Base-by-base conservation (phyloP, 352 stramenopile species). In the Peronospora belbahrii region DNA sequence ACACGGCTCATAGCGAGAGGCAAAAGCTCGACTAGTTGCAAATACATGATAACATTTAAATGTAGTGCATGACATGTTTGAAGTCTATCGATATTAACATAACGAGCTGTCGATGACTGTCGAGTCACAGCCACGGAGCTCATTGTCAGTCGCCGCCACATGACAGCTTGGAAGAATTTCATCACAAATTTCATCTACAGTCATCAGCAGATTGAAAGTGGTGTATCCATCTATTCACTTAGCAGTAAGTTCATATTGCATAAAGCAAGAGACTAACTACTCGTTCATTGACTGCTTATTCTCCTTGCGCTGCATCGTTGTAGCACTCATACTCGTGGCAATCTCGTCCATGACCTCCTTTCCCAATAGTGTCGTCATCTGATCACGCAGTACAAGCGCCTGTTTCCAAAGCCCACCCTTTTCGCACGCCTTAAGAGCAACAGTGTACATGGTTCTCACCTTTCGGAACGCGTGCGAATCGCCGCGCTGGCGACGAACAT, bases 341-440 rank as follows among this genome's bases (percentile, higher is more conserved):
- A 59, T 59, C 65, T 72, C 50, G 31, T 69, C 37, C 52, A 65
- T 18, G 10, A 44, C 50, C 17, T 72, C 51, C 19, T 70, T 33
- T 14, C 70, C 65, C 17, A 74, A 42, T 6, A 86, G 67, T 7
- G 48, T 59, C 4, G 56, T 62, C 40, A 82, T 74, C 23, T 47
- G 55, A 30, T 77, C 62, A 31, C 65, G 70, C 45, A 86, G 56
- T 27, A 54, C 35, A 11, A 86, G 57, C 38, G 74, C 74, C 33
- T 66, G 56, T 58, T 86, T 86, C 74, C 71, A 83, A 28, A 73
- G 41, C 15, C 74, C 71, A 28, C 56, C 53, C 37, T 70, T 59
- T 48, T 86, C 74, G 35, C 59, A 75, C 11, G 57, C 39, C 48
- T 67, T 71, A 30, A 83, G 61, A 36, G 64, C 64, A 25, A 68